Conservation (phyloP, 352 stramenopile genomes). For the Phytophthora syringae region DNA sequence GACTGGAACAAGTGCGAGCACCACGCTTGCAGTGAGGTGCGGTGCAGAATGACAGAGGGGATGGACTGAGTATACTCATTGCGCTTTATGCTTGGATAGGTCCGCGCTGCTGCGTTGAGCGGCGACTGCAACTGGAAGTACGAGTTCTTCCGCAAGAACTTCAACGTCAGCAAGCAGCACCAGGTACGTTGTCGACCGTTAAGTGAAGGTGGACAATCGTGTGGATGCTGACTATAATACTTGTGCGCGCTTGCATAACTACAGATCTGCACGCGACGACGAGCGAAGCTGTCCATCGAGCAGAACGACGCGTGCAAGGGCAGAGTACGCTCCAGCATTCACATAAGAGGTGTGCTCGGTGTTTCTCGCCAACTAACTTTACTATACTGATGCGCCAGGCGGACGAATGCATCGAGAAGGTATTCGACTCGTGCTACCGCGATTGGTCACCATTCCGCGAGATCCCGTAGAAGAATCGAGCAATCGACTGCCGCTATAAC, state of each 20-base stretch:
- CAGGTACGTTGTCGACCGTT: constrained; percentile 50
- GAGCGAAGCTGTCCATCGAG: constrained; percentile 87
- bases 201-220: background rate
- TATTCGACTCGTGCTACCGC: constrained; percentile 87
- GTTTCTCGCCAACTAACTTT: background rate
- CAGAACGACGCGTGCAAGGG: constrained; percentile 81
- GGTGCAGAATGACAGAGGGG: background rate
- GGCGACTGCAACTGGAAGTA: constrained; percentile 93
- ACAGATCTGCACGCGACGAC: constrained; percentile 88
- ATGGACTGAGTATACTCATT: background rate
- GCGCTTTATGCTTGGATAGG: constrained; percentile 26
- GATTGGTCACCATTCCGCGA: constrained; percentile 84
- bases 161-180: constrained; percentile 90
- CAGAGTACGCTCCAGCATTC: constrained; percentile 43
- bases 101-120: constrained; percentile 80
- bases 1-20: constrained; percentile 94
- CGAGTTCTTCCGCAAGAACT: constrained; percentile 93
- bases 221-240: constrained; percentile 4
- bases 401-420: constrained; percentile 86
- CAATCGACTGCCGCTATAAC: background rate
- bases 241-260: background rate
- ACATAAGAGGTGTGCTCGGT: too few species aligned
- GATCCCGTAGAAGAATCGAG: constrained; percentile 58
- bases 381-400: too few species aligned
- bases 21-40: constrained; percentile 92